Evolutionary conservation across 148 eudicot genomes (phyloP).

Genomic region (Linanthus parryae): DNA sequence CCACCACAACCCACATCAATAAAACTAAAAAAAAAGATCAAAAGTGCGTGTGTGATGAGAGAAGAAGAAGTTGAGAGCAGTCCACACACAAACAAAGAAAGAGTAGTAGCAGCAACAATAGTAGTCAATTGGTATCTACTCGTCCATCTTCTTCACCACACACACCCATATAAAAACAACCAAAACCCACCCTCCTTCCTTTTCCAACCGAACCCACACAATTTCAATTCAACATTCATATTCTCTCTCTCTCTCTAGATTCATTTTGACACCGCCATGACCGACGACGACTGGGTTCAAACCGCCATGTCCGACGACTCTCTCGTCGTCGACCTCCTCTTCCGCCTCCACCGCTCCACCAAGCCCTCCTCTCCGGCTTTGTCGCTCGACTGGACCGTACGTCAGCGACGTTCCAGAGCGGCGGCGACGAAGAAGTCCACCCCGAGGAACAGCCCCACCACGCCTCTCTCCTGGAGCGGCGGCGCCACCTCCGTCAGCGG

Average conservation of each 20-base stretch:
- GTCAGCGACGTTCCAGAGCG: neutral
- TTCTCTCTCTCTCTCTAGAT: neutral
- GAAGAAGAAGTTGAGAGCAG: too few species aligned
- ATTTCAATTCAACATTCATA: too few species aligned
- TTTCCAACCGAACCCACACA: too few species aligned
- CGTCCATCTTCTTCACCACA: too few species aligned
- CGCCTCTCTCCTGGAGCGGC: conserved; percentile 54
- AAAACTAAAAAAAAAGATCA: too few species aligned
- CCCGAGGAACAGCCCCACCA: conserved; percentile 37
- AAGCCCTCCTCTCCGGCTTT: neutral
- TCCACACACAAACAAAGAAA: too few species aligned
- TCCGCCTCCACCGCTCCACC: neutral
- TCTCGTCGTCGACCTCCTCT: conserved; percentile 4
- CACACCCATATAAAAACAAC: too few species aligned
- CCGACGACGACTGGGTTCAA: neutral
- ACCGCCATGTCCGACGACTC: conserved; percentile 11
- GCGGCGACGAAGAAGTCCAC: conserved; percentile 1
- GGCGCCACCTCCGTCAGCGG: conserved; percentile 6
- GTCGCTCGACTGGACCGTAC: neutral
- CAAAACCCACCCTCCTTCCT: too few species aligned
- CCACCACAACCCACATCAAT: too few species aligned
- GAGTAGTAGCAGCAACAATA: too few species aligned
- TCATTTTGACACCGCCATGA: neutral
- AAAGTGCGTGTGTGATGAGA: too few species aligned
- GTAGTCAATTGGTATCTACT: too few species aligned